Base-by-base conservation (phyloP, 495 filamentous ascomycete genomes). In the Diplogelasinospora grovesii region DNA sequence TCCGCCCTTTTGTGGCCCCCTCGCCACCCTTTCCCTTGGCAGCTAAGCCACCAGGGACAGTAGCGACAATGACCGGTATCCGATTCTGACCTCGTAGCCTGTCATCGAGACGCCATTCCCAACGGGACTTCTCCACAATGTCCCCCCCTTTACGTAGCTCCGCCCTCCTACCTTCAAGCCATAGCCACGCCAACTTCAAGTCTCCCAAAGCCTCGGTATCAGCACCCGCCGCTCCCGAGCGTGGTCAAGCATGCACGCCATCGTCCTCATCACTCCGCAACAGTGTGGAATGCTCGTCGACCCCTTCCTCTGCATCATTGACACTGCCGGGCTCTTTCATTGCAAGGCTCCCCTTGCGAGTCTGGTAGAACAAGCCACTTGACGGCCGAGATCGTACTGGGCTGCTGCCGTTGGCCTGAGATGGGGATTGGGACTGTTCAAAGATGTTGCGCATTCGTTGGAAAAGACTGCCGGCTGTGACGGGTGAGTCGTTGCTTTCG, bases 401-500 rank as follows among this genome's bases (percentile, higher is more conserved):
- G 29, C 45, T 41, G 43, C 39, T 22, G 27, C 39, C 30, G 4
- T 27, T 34, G 5, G 29, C 29, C 3, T 20, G 20, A 11, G 43
- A 39, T 21, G 35, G 22, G 28, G 26, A 22, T 2, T 29, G 28
- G 4, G 48, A 38, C 5, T 50, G 46, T 35, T 60, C 59, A 33
- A 60, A 62, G n/a, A 62, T 46, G 29, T 32, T 57, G 15, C 59
- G 48, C 59, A 62, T 60, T 5, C 48, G 44, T 36, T 57, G 48
- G 54, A 62, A 62, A n/a, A 62, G 45, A 14, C 46, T 53, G 4
- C 28, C 21, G 0, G 36, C 16, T 8, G 43, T 33, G 30, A 4
- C 10, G 4, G 34, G 11, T 7, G 33, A 10, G 26, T 14, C 10
- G 15, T 21, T 23, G n/a, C 31, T 37, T 3, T 26, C 23, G 3